Conservation (phyloP, 164 flowering plant species). For the Paratinospora sagittata region DNA sequence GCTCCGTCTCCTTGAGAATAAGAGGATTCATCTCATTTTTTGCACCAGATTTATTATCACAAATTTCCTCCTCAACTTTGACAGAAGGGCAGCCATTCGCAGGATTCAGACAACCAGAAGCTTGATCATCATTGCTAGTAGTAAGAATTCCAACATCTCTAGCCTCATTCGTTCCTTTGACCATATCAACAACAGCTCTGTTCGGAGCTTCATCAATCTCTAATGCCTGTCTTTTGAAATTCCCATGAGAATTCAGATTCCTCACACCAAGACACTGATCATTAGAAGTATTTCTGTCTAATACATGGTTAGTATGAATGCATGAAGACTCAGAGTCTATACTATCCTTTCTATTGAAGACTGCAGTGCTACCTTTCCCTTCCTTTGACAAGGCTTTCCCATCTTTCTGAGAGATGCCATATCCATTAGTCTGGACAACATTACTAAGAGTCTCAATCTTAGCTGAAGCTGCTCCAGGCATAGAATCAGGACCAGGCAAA, state of each 20-base stretch:
- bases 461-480: conserved; percentile 15
- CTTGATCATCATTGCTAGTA: conserved; percentile 15
- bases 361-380: too few species aligned
- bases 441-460: conserved; percentile 30
- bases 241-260: conserved; percentile 34
- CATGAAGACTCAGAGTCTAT: conserved; percentile 62
- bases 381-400: too few species aligned
- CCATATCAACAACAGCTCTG: conserved; percentile 14
- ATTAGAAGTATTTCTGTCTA: conserved; percentile 40
- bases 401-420: conserved; percentile 23
- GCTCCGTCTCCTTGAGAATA: conserved; percentile 22
- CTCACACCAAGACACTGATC: conserved; percentile 28
- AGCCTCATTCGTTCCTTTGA: conserved; percentile 28
- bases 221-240: conserved; percentile 23
- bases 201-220: conserved; percentile 22
- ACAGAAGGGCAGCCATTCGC: conserved; percentile 22
- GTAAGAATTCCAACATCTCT: conserved; percentile 24
- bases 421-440: conserved; percentile 34
- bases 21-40: conserved; percentile 26
- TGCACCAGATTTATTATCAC: conserved; percentile 18
- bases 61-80: conserved; percentile 32
- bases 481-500: conserved; percentile 30
- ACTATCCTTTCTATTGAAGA: conserved; percentile 28
- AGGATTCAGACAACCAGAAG: conserved; percentile 17
- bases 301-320: conserved; percentile 30